Conservation (phyloP, 352 stramenopile genomes). For the Thalassiosira livingstoniorum region DNA sequence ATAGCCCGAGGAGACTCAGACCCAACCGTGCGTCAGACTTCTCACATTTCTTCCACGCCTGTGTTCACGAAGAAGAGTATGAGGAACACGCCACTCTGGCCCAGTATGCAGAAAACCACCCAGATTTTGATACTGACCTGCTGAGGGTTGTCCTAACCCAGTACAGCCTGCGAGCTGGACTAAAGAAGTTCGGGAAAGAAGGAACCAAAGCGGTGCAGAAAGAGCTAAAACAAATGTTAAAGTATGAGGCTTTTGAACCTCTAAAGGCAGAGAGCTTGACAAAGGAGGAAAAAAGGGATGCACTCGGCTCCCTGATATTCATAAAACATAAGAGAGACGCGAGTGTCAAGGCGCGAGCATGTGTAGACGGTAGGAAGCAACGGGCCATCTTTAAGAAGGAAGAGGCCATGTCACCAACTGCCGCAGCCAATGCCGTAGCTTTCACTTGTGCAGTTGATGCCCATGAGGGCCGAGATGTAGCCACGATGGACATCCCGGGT, state of each 20-base stretch:
- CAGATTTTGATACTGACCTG: no score
- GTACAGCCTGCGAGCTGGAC: conserved; percentile 32
- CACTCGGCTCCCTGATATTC: conserved; percentile 54
- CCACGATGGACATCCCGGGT: conserved; percentile 42
- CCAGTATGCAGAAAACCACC: no score
- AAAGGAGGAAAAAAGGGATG: conserved; percentile 6
- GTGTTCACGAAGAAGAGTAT: no score
- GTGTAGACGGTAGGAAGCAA: conserved; percentile 47
- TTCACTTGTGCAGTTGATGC: conserved; percentile 47
- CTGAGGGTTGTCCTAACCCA: not conserved
- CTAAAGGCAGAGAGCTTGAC: conserved; percentile 19
- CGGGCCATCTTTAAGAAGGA: conserved; percentile 40
- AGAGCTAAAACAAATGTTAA: conserved; percentile 47
- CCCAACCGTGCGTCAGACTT: no score
- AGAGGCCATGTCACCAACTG: conserved; percentile 47
- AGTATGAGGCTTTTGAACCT: conserved; percentile 16
- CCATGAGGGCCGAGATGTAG: conserved; percentile 32
- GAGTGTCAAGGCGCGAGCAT: conserved; percentile 47
- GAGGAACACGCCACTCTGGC: no score
- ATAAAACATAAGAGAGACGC: conserved; percentile 59
- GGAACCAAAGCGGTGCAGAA: conserved; percentile 22
- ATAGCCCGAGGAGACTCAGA: no score
- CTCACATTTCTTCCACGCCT: no score
- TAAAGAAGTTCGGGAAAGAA: conserved; percentile 37
- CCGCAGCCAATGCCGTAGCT: conserved; percentile 20